Base-by-base conservation (phyloP, 768 basidiomycete species). In the Sistotremastrum niveocremeum region DNA sequence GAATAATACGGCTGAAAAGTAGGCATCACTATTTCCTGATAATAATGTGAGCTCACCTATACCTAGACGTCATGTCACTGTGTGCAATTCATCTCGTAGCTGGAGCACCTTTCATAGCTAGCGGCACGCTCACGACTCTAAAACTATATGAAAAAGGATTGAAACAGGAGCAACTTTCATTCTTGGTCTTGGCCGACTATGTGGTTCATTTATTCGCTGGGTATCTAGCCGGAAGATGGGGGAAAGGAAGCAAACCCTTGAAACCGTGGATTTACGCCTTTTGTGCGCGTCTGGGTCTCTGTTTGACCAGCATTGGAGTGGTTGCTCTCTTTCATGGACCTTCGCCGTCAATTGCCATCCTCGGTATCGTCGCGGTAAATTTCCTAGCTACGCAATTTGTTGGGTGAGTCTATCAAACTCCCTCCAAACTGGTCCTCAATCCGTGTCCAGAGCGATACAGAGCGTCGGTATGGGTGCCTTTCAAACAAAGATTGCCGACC, bases 391-490 rank as follows among this genome's bases (percentile, higher is more conserved):
- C 20, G 20, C 20, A 20, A 20, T 20, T 20, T 20, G 20, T 20
- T 20, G 20, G 20, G 20, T 20, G 20, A 20, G 20, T 20, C 20
- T 20, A 20, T 20, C 20, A 20, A 20, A 20, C 20, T 20, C 20
- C 20, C 20, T 20, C 20, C 20, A 20, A 20, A 20, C 20, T 20
- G 20, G 20, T 20, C 20, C 20, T 20, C 20, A 3, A 42, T 39
- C 7, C 10, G 20, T 46, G 10, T 34, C 31, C 48, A 94, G 94
- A 40, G 97, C 94, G 4, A 81, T 98, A 11, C 94, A 99, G 62
- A 98, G 98, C 58, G 94, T 97, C 12, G 91, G 95, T 6, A 90
- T 98, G 50, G 88, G 91, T n/a, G 95, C 95, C 3, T 99, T 98
- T 73, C 95, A 98, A 56, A 97, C 91, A 3, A 78, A 84, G 45